Evolutionary conservation across 164 flowering plant species (phyloP).

Genomic region (Vitis amurensis): DNA sequence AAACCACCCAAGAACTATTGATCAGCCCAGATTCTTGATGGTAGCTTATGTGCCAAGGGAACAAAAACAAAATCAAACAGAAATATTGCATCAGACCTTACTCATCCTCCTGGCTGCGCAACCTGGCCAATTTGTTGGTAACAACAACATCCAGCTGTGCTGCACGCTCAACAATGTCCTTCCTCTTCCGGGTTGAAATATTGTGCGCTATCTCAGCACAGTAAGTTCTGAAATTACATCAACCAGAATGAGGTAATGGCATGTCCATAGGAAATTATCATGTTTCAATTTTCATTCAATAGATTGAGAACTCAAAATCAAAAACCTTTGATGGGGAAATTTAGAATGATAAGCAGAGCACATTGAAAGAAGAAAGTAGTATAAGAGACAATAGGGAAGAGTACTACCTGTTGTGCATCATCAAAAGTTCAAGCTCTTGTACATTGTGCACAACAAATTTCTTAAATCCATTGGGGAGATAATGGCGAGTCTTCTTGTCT

Average conservation of each 20-base stretch:
- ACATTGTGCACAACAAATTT: constrained; percentile 75
- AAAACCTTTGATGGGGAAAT: neutral
- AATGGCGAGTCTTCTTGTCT: constrained; percentile 80
- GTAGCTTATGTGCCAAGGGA: too few species aligned
- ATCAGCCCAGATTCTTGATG: too few species aligned
- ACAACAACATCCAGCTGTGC: constrained; percentile 78
- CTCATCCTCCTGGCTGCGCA: constrained; percentile 88
- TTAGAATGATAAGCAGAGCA: neutral
- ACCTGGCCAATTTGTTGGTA: constrained; percentile 77
- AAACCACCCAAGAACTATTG: too few species aligned
- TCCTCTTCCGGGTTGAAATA: constrained; percentile 63
- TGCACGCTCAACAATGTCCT: constrained; percentile 74
- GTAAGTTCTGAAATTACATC: constrained; percentile 40
- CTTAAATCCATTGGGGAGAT: constrained; percentile 79
- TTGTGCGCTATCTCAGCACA: constrained; percentile 83
- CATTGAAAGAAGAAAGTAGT: neutral
- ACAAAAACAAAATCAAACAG: neutral
- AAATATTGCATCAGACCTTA: constrained; percentile 16
- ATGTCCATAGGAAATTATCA: too few species aligned
- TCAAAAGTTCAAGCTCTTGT: constrained; percentile 59
- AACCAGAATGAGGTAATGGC: neutral
- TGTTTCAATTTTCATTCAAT: too few species aligned
- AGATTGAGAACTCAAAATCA: too few species aligned
- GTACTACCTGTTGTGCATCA: constrained; percentile 81
- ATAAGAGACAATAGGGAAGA: neutral